phyloP scores from a whole-genome alignment of 2,329 filamentous ascomycete genomes.

The Colletotrichum sp. region DNA sequence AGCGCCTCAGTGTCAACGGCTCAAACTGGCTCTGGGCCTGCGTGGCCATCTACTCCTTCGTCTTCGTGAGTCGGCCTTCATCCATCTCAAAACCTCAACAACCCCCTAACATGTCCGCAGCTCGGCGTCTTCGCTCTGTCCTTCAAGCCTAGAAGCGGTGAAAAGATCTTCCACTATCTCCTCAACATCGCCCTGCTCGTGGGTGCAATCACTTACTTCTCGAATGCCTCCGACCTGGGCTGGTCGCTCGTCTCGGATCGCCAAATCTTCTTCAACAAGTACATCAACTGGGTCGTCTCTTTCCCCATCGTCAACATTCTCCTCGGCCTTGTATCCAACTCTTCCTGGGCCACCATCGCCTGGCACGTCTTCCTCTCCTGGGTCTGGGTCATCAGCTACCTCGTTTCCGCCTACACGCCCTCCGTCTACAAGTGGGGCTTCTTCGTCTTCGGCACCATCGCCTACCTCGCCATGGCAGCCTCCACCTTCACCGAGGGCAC shows the following conservation, averaged over 20 bases:
- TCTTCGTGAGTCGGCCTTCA: constrained; percentile 42
- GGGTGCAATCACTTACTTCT: constrained; percentile 56
- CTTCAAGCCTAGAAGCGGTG: constrained; percentile 47
- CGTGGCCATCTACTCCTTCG: constrained; percentile 51
- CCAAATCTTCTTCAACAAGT: constrained; percentile 62
- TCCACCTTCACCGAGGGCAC: constrained; percentile 45
- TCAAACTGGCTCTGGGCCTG: constrained; percentile 63
- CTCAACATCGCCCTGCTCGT: constrained; percentile 54
- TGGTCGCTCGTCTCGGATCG: constrained; percentile 47
- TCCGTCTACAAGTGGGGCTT: constrained; percentile 64
- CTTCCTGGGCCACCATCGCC: constrained; percentile 61
- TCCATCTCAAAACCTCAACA: background rate
- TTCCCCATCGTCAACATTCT: constrained; percentile 52
- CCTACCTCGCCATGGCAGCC: constrained; percentile 50
- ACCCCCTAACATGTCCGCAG: constrained; percentile 29
- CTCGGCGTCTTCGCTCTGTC: constrained; percentile 45
- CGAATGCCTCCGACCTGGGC: constrained; percentile 57
- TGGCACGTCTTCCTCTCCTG: constrained; percentile 55
- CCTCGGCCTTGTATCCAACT: constrained; percentile 54
- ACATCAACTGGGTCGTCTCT: constrained; percentile 58
- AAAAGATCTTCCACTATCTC: constrained; percentile 63
- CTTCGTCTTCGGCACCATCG: constrained; percentile 55
- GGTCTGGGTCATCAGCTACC: constrained; percentile 57
- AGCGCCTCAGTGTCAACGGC: constrained; percentile 47
- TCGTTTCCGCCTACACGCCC: constrained; percentile 51